These are phyloP conservation scores for Trichoderma polysporum DNA, from an alignment of 2,329 filamentous ascomycete species.

Conservation along the genomic window DNA sequence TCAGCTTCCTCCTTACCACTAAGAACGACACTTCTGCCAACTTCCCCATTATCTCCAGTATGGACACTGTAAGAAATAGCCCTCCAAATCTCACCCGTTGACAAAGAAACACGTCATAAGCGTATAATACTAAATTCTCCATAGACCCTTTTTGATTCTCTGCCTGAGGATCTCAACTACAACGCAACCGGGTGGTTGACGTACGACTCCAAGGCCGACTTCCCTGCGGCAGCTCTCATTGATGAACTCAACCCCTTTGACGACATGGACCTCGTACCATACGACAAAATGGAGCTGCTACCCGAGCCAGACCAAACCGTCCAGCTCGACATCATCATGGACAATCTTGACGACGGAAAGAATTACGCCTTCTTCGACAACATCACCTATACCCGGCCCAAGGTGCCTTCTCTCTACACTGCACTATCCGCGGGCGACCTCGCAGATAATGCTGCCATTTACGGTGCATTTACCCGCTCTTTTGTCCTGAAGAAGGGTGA, in stretches of 20 bases:
- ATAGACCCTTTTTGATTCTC: constrained; percentile 63
- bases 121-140: background rate
- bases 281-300: constrained; percentile 62
- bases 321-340: constrained; percentile 62
- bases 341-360: constrained; percentile 60
- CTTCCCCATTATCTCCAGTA: constrained; percentile 66
- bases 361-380: constrained; percentile 70
- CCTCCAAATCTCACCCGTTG: background rate
- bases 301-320: constrained; percentile 63
- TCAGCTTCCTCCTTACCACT: constrained; percentile 61
- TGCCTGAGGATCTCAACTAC: constrained; percentile 68
- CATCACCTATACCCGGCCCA: constrained; percentile 70
- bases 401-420: constrained; percentile 79
- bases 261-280: constrained; percentile 69
- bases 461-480: constrained; percentile 64
- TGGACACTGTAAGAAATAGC: constrained; percentile 59
- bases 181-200: constrained; percentile 66
- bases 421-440: constrained; percentile 63
- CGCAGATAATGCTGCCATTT: constrained; percentile 59
- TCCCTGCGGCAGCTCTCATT: constrained; percentile 52
- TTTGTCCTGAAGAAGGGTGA: constrained; percentile 67
- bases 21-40: constrained; percentile 62
- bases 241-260: constrained; percentile 68
- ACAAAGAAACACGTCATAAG: background rate
- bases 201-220: constrained; percentile 49